Base-by-base conservation (phyloP, 495 filamentous ascomycete genomes). In the Aspergillus panamensis region DNA sequence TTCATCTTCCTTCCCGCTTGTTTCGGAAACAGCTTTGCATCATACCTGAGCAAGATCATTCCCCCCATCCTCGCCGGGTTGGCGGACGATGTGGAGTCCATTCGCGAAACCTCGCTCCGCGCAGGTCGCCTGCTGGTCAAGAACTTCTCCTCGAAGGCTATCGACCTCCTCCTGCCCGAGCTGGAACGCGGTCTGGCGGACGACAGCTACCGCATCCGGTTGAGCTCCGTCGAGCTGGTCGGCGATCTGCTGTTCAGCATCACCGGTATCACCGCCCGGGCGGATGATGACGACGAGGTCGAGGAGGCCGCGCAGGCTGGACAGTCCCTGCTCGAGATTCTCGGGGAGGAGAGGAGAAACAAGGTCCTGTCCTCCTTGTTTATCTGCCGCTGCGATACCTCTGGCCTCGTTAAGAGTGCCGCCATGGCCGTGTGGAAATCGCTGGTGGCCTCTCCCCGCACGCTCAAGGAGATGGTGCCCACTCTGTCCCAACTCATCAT, bases 1-100 rank as follows among this genome's bases (percentile, higher is more conserved):
- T 98, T 98, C 75, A 97, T 98, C 62, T 98, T 96, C 80, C 84
- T 98, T 73, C 94, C 94, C 16, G 95, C 95, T 55, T 98, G 94
- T 73, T 98, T 98, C 68, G 94, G 94, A 62, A 97, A 97, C 79
- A 96, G 92, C 76, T 98, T 98, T 69, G 90, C 94, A 59, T 87
- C 89, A 66, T 98, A 98, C 66, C 87, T 98, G 51, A 89, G 86
- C 79, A 90, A 86, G 67, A 96, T 98, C 65, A 97, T 98, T 66
- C 94, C 94, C 3, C 92, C 94, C 4, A 97, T 98, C 64, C 80
- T 98, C 58, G 84, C 90, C 45, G 95, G 95, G 66, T 83, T 98
- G 68, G 95, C 94, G 16, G 94, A 98, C 62, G 94, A 98, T 67
- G 76, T 96, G 55, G 94, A 97, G 64, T 88, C 91, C 3, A 98